Conservation (phyloP, 73 alveolate species). For the Urostyla sp. region DNA sequence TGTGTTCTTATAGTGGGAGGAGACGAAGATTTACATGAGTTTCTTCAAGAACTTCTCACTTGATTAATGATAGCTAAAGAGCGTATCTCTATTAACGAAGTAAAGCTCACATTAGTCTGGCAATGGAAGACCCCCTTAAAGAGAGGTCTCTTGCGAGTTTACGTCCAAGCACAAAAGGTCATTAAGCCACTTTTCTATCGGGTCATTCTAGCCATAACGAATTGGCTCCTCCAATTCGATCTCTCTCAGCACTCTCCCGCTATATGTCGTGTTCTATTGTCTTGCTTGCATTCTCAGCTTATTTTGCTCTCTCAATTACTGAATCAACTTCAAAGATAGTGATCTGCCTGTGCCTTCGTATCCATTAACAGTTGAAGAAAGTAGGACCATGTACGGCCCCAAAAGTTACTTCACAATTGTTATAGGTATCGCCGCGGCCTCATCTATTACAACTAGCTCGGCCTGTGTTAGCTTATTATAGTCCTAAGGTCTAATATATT, state of each 20-base stretch:
- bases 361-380: slow-evolving; percentile 99
- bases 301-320: slow-evolving; percentile 71
- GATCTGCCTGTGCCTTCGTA: slow-evolving; percentile 99
- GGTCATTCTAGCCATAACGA: slow-evolving; percentile 97
- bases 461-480: slow-evolving; percentile 87
- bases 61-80: slow-evolving; percentile 97
- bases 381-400: slow-evolving; percentile 95
- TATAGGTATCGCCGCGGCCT: slow-evolving; percentile 99
- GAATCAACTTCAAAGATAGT: slow-evolving; percentile 89
- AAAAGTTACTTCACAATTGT: slow-evolving; percentile 91
- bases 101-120: slow-evolving; percentile 96
- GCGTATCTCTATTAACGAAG: slow-evolving; percentile 98
- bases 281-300: slow-evolving; percentile 60
- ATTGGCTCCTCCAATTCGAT: slow-evolving; percentile 95
- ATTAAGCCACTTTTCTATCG: slow-evolving; percentile 97
- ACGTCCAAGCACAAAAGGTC: slow-evolving; percentile 96
- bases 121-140: slow-evolving; percentile 85
- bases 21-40: slow-evolving; percentile 97
- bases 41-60: slow-evolving; percentile 96
- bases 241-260: slow-evolving; percentile 85
- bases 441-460: slow-evolving; percentile 99
- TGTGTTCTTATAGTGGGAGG: slow-evolving; percentile 98
- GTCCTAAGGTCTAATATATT: slow-evolving; percentile 93
- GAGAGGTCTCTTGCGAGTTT: slow-evolving; percentile 68
- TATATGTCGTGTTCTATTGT: slow-evolving; percentile 64